Base-by-base conservation (phyloP, 495 filamentous ascomycete species). In the Glarea lozoyensis region DNA sequence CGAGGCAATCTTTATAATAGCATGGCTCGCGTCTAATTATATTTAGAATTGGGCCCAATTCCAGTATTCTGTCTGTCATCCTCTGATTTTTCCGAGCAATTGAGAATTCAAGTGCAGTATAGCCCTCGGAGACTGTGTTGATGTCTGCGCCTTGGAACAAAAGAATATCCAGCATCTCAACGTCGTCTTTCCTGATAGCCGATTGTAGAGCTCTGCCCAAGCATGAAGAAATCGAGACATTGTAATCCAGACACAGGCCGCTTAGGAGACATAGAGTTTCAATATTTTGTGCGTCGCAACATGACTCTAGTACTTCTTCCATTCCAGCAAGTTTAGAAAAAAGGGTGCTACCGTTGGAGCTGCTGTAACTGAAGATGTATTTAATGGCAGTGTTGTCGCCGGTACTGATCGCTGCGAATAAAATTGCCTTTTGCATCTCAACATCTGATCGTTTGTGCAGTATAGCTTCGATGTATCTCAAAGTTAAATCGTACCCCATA, bases 161-260 rank as follows among this genome's bases (percentile, higher is more conserved):
- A 32, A 48, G 39, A 15, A 43, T 15, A 19, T 48, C 16, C 16
- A 37, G 39, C n/a, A 47, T 38, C 25, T 49, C 41, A 32, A 37
- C 27, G 7, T 34, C 30, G 31, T 19, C 30, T 23, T 42, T 37
- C 1, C 13, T 1, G 16, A 49, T 45, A 30, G 46, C 40, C 27
- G 24, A 17, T 2, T 2, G 21, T 1, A 49, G 40, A 20, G 41
- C 19, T 35, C 0, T 38, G 29, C 24, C 46, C 12, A 49, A 27
- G 11, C 23, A 49, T 30, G 39, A 19, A 38, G 30, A 15, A 16
- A 29, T 22, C 11, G 15, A 12, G 25, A 30, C 4, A 27, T 27
- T 40, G 38, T 49, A 31, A 29, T 16, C 20, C 23, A 41, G 45
- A 15, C 31, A 37, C 18, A 37, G 17, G 41, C 23, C 33, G 1